Evolutionary conservation across 2,329 filamentous ascomycete species (phyloP).

Genomic region (Cadophora gregata): DNA sequence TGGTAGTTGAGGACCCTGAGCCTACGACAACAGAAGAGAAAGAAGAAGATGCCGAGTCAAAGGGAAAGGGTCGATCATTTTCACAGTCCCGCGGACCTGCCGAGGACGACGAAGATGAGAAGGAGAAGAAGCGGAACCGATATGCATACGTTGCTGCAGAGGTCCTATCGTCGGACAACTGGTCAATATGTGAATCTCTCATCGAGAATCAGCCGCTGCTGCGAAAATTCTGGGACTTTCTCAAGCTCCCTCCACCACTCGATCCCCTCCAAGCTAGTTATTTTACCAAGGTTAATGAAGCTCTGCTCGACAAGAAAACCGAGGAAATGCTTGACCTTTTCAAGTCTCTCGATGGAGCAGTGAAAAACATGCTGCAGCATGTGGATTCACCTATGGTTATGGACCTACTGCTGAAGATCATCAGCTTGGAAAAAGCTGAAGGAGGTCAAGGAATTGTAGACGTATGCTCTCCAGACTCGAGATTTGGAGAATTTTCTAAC

Average conservation of each 20-base stretch:
- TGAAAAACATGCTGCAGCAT: conserved; percentile 86
- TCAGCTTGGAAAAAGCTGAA: conserved; percentile 91
- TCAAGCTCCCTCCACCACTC: conserved; percentile 82
- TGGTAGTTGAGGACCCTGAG: conserved; percentile 43
- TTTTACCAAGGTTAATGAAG: conserved; percentile 98
- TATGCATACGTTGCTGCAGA: conserved; percentile 95
- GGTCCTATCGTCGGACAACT: conserved; percentile 92
- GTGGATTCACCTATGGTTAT: conserved; percentile 98
- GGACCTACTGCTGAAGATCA: conserved; percentile 95
- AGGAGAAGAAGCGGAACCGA: conserved; percentile 88
- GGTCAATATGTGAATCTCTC: conserved; percentile 93
- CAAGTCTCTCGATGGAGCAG: conserved; percentile 80
- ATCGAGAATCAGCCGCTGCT: conserved; percentile 83
- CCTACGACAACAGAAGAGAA: conserved; percentile 58
- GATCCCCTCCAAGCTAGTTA: conserved; percentile 95
- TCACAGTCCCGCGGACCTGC: conserved; percentile 56
- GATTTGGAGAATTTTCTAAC: conserved; percentile 15
- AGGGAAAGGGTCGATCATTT: conserved; percentile 54
- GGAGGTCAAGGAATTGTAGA: conserved; percentile 93
- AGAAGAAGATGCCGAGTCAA: conserved; percentile 56
- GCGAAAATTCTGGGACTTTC: conserved; percentile 87
- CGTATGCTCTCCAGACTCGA: conserved; percentile 57
- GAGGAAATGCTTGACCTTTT: conserved; percentile 94
- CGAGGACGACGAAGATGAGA: conserved; percentile 70
- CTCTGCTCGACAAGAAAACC: conserved; percentile 96